A percentile compares a stretch with the other conserved stretches of the same genome.
Conservation (phyloP, 2,329 filamentous ascomycete genomes). For the Colletotrichum ledebouriae region DNA sequence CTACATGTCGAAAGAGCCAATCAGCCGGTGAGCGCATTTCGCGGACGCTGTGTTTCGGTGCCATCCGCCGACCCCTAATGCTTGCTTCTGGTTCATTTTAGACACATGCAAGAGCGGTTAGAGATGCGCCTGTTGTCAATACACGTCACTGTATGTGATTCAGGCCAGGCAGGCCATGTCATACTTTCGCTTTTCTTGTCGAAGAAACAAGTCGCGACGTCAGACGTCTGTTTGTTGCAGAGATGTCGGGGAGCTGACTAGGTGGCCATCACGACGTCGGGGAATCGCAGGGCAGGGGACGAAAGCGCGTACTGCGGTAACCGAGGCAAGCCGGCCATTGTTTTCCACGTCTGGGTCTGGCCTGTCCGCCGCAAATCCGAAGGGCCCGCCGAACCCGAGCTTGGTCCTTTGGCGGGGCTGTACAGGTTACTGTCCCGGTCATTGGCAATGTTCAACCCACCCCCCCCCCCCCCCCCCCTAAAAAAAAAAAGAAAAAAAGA, state of each 20-base stretch:
- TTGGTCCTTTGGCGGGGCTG: conserved; percentile 20
- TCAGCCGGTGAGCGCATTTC: background rate
- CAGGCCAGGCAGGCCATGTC: background rate
- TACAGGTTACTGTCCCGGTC: background rate
- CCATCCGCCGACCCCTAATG: conserved; percentile 34
- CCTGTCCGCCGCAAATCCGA: conserved; percentile 15
- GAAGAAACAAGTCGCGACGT: background rate
- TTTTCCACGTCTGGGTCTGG: conserved; percentile 4
- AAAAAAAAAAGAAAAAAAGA: background rate
- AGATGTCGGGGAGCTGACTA: no score
- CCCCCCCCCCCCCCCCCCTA: no score
- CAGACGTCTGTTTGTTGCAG: background rate
- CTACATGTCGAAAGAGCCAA: conserved; percentile 1
- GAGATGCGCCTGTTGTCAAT: background rate
- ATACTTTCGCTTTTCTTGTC: no score
- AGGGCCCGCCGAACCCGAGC: conserved; percentile 23
- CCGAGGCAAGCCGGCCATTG: background rate
- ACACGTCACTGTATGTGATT: background rate
- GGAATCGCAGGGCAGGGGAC: background rate
- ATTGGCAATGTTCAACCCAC: no score
- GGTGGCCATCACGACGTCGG: background rate
- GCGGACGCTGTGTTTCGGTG: no score
- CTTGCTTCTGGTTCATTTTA: conserved; percentile 23
- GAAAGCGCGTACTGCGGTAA: background rate
- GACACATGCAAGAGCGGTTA: background rate